Evolutionary conservation across 1,284 basidiomycete genomes (phyloP), one percentile per base, ranked within the genome.

Genomic region (Vanrija sp.): DNA sequence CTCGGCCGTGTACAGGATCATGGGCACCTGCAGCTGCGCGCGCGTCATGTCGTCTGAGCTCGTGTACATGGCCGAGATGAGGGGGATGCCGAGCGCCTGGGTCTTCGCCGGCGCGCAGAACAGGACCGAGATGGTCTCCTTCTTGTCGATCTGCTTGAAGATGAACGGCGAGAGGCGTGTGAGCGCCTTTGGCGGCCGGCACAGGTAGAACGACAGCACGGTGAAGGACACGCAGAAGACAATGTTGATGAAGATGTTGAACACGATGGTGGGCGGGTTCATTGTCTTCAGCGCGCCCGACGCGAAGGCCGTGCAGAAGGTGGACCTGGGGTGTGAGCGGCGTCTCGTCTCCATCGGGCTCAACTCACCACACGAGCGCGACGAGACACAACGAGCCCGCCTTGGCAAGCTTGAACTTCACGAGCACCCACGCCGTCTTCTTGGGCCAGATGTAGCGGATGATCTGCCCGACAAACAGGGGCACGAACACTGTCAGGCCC

Each of bases 291-390:
- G 72, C 0, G 69, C 66, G 10, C 63, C 57, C 0, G 65, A 65
- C 51, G 68, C 63, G 55, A 75, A 74, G 0, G 72, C 70, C 14
- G 62, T 68, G 26, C 65, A 70, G 56, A 75, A 75, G 5, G 66
- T 46, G 43, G 65, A 62, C 64, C 58, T 59, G 21, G 40, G 10
- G 10, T 23, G 38, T 50, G 26, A 52, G 51, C 25, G 34, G 18
- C 21, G 21, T 23, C 21, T 23, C 21, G 21, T 23, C 21, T 23
- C 21, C 21, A 23, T 23, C 21, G 21, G 21, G 21, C 23, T 4
- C 21, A 29, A 46, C 53, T 49, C 18, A 67, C 72, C 71, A 74
- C 42, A 74, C 66, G 26, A 72, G 65, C 9, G 63, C 59, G 3
- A 74, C 53, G 10, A 74, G 46, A 49, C 70, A 71, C 29, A 71